Evolutionary conservation across 2,329 filamentous ascomycete species (phyloP).

Genomic region (Mycosphaerelloides madeirae): DNA sequence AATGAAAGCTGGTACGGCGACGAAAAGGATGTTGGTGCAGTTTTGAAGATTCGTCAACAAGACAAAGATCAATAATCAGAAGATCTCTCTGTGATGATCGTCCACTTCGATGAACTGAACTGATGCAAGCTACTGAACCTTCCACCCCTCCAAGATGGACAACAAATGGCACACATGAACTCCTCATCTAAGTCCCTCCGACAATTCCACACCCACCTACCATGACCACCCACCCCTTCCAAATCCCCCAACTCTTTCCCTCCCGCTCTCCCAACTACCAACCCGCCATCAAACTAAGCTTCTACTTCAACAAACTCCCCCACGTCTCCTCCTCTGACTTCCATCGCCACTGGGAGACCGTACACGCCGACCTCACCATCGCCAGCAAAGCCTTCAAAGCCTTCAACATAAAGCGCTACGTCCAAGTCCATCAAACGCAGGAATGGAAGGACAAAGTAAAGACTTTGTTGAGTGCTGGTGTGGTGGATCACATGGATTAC

Average conservation of each 20-base stretch:
- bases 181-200: too few relatives aligned
- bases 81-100: too few relatives aligned
- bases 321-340: constrained; percentile 31
- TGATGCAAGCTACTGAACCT: too few relatives aligned
- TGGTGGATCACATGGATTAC: constrained; percentile 8
- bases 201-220: too few relatives aligned
- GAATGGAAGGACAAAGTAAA: constrained; percentile 13
- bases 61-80: too few relatives aligned
- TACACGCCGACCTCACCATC: constrained; percentile 31
- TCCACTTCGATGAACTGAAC: too few relatives aligned
- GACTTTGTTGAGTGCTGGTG: constrained; percentile 3
- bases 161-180: too few relatives aligned
- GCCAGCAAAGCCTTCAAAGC: constrained; percentile 28
- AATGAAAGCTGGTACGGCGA: constrained; percentile 16
- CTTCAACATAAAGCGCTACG: constrained; percentile 29
- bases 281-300: constrained; percentile 30
- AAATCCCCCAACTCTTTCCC: constrained; percentile 24
- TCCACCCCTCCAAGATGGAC: too few relatives aligned
- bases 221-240: constrained; percentile 28
- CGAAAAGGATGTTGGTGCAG: constrained; percentile 16
- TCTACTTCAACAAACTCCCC: constrained; percentile 32
- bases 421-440: constrained; percentile 24
- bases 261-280: constrained; percentile 29
- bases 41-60: too few relatives aligned
- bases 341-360: constrained; percentile 32